Evolutionary conservation across 1,139 yeast species (phyloP).

Genomic region (Geotrichum macrosporum): DNA sequence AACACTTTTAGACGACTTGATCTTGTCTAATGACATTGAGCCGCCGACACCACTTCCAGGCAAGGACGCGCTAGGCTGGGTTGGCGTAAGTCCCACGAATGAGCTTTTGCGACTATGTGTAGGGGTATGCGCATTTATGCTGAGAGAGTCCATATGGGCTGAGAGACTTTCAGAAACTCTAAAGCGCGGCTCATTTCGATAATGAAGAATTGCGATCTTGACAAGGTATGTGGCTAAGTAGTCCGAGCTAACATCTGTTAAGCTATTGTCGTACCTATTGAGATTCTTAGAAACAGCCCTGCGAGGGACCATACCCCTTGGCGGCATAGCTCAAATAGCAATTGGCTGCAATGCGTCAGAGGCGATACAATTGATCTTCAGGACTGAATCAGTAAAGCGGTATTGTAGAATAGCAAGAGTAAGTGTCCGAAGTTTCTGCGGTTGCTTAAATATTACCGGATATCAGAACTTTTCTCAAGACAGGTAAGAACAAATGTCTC

Average conservation of each 20-base stretch:
- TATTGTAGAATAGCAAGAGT: too few relatives aligned
- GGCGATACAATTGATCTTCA: too few relatives aligned
- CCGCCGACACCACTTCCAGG: not conserved
- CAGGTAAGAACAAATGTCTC: too few relatives aligned
- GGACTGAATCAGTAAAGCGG: too few relatives aligned
- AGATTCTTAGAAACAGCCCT: constrained; percentile 11
- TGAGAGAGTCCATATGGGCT: not conserved
- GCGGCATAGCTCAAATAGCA: constrained; percentile 5
- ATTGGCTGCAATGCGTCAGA: too few relatives aligned
- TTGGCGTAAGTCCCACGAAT: constrained; percentile 5
- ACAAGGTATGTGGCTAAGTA: constrained; percentile 35
- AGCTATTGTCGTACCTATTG: not conserved
- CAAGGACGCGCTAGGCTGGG: not conserved
- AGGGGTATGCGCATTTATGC: not conserved
- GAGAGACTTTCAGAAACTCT: constrained; percentile 14
- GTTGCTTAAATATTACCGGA: too few relatives aligned
- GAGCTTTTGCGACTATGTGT: constrained; percentile 18
- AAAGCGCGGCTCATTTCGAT: constrained; percentile 35
- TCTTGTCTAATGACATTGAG: constrained; percentile 8
- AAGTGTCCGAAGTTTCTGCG: too few relatives aligned
- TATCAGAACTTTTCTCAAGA: too few relatives aligned
- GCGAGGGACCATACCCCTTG: constrained; percentile 6
- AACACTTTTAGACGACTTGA: constrained; percentile 12
- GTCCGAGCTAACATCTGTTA: constrained; percentile 29
- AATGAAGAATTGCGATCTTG: constrained; percentile 35